Evolutionary conservation across 192 early-diverging fungal genomes (phyloP).

Genomic region (Radiomyces spectabilis): DNA sequence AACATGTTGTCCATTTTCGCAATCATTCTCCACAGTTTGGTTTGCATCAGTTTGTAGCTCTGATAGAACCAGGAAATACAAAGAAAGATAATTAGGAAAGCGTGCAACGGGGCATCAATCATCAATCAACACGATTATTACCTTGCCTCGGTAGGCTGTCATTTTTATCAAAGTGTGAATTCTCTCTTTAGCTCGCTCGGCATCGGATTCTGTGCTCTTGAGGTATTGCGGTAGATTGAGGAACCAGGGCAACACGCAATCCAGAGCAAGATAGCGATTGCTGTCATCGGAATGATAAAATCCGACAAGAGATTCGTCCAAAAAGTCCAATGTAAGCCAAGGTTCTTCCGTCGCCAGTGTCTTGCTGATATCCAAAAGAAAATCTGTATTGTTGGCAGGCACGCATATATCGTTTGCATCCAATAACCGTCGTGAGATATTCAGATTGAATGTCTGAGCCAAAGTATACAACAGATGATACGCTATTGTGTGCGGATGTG

Average conservation of each 20-base stretch:
- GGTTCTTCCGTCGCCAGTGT: slow-evolving; percentile 61
- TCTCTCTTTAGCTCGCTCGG: slow-evolving; percentile 58
- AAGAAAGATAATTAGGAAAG: slow-evolving; percentile 40
- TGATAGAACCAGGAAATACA: not conserved
- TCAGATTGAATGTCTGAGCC: slow-evolving; percentile 68
- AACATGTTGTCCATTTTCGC: slow-evolving; percentile 68
- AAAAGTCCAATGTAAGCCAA: slow-evolving; percentile 80
- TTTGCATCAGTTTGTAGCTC: slow-evolving; percentile 76
- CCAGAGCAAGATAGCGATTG: slow-evolving; percentile 65
- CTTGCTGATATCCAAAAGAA: slow-evolving; percentile 70
- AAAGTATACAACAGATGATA: slow-evolving; percentile 88
- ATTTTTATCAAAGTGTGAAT: slow-evolving; percentile 66
- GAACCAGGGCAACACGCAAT: slow-evolving; percentile 87
- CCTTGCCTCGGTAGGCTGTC: slow-evolving; percentile 51
- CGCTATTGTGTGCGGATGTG: too few species aligned
- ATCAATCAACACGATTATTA: slow-evolving; percentile 33
- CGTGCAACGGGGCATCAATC: slow-evolving; percentile 64
- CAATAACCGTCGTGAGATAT: slow-evolving; percentile 66
- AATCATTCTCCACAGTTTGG: slow-evolving; percentile 74
- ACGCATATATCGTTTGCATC: slow-evolving; percentile 71
- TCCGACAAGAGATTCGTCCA: slow-evolving; percentile 73
- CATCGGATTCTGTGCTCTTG: slow-evolving; percentile 28
- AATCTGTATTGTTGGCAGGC: slow-evolving; percentile 75
- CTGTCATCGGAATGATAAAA: slow-evolving; percentile 58
- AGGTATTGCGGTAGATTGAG: slow-evolving; percentile 58